phyloP scores from a whole-genome alignment of 75 land plant species.

The Cunninghamia lanceolata region DNA sequence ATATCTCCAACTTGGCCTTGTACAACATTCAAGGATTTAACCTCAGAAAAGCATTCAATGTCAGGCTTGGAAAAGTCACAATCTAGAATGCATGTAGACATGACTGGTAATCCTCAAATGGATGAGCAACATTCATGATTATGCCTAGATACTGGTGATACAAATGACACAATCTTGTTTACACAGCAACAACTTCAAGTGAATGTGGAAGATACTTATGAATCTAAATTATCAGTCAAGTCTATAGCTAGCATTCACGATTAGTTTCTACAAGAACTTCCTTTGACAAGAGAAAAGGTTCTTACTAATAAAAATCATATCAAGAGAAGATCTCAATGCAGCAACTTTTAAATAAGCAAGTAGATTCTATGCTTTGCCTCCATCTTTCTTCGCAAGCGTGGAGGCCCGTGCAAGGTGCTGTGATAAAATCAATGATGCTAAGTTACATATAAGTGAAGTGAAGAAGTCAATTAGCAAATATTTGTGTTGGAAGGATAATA shows the following conservation, averaged over 20 bases:
- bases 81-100: background rate
- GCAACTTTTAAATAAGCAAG: slow-evolving; percentile 31
- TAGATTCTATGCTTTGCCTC: slow-evolving; percentile 49
- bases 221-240: slow-evolving; percentile 35
- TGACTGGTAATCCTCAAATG: background rate
- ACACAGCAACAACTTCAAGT: too few species aligned
- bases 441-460: too few species aligned
- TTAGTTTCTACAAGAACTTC: slow-evolving; percentile 20
- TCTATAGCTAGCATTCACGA: slow-evolving; percentile 15
- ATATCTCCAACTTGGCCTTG: background rate
- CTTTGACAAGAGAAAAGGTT: too few species aligned
- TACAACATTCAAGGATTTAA: background rate
- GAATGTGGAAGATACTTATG: slow-evolving; percentile 3
- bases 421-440: too few species aligned
- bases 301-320: too few species aligned
- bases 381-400: slow-evolving; percentile 47
- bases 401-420: slow-evolving; percentile 25
- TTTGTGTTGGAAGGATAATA: too few species aligned
- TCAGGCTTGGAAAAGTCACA: background rate
- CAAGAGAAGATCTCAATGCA: too few species aligned
- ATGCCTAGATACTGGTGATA: too few species aligned
- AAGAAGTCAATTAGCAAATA: too few species aligned
- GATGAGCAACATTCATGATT: too few species aligned
- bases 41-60: background rate
- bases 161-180: too few species aligned